Conservation (phyloP, 1,139 yeast species). For the Sugiyamaella grinbergsii region DNA sequence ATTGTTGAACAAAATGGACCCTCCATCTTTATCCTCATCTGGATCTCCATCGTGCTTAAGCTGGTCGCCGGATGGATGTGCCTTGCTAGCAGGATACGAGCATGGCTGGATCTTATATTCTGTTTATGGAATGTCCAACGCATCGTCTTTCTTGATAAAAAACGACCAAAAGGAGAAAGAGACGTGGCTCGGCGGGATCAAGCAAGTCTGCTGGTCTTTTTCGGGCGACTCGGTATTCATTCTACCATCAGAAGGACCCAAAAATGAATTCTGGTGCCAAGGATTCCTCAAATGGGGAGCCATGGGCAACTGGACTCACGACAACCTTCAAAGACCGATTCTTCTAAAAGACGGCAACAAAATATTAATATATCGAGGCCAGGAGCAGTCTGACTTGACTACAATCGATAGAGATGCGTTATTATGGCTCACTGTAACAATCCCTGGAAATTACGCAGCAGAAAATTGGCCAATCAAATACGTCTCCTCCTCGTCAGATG, state of each 20-base stretch:
- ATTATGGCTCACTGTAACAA: slow-evolving; percentile 45
- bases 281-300: slow-evolving; percentile 41
- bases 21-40: slow-evolving; percentile 38
- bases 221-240: slow-evolving; percentile 38
- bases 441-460: slow-evolving; percentile 46
- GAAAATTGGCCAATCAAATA: slow-evolving; percentile 47
- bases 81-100: slow-evolving; percentile 43
- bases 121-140: slow-evolving; percentile 44
- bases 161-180: slow-evolving; percentile 34
- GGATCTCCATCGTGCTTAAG: slow-evolving; percentile 37
- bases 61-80: slow-evolving; percentile 44
- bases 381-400: slow-evolving; percentile 43
- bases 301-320: slow-evolving; percentile 37
- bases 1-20: slow-evolving; percentile 34
- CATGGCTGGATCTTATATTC: slow-evolving; percentile 45
- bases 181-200: slow-evolving; percentile 41
- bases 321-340: slow-evolving; percentile 41
- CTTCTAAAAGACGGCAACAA: slow-evolving; percentile 41
- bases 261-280: slow-evolving; percentile 33
- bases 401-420: slow-evolving; percentile 45
- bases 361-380: slow-evolving; percentile 45
- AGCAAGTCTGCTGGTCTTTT: slow-evolving; percentile 41
- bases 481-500: slow-evolving; percentile 45
- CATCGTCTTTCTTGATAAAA: slow-evolving; percentile 38
- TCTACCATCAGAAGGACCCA: slow-evolving; percentile 28